phyloP scores from a whole-genome alignment of 2,329 filamentous ascomycete species.

The Xylariaceae sp. region DNA sequence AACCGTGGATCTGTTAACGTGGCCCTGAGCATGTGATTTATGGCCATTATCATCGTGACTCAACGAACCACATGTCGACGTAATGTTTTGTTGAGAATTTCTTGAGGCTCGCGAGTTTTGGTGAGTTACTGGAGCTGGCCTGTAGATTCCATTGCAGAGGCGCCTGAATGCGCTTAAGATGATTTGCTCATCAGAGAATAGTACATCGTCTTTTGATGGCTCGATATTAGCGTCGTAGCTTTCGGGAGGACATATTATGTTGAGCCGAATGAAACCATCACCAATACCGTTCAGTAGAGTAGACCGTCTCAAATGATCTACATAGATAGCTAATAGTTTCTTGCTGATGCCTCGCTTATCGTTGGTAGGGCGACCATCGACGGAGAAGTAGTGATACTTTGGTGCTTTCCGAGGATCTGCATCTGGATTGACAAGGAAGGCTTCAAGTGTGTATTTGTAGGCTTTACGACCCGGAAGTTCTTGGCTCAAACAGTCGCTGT shows the following conservation, averaged over 20 bases:
- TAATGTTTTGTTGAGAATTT: background rate
- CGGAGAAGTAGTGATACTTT: conserved; percentile 66
- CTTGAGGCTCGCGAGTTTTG: background rate
- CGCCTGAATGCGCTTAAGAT: conserved; percentile 54
- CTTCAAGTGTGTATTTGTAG: conserved; percentile 55
- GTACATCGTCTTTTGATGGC: conserved; percentile 72
- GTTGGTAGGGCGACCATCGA: conserved; percentile 71
- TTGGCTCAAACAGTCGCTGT: conserved; percentile 18
- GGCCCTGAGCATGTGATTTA: background rate
- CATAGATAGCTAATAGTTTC: conserved; percentile 61
- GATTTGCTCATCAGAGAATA: conserved; percentile 64
- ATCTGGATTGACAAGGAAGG: conserved; percentile 61
- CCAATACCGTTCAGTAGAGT: conserved; percentile 32
- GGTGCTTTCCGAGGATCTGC: conserved; percentile 52
- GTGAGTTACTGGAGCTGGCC: background rate
- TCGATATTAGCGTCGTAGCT: conserved; percentile 77
- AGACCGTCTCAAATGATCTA: conserved; percentile 49
- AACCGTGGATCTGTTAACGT: too few relatives aligned
- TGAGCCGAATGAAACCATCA: conserved; percentile 67
- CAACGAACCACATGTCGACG: background rate
- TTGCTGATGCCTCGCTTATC: conserved; percentile 61
- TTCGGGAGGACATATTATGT: conserved; percentile 64
- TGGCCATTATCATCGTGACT: background rate
- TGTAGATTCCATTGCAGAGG: conserved; percentile 52
- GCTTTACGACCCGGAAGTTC: background rate